phyloP scores from a whole-genome alignment of 2,329 filamentous ascomycete species.

The Fusarium lyarnte region DNA sequence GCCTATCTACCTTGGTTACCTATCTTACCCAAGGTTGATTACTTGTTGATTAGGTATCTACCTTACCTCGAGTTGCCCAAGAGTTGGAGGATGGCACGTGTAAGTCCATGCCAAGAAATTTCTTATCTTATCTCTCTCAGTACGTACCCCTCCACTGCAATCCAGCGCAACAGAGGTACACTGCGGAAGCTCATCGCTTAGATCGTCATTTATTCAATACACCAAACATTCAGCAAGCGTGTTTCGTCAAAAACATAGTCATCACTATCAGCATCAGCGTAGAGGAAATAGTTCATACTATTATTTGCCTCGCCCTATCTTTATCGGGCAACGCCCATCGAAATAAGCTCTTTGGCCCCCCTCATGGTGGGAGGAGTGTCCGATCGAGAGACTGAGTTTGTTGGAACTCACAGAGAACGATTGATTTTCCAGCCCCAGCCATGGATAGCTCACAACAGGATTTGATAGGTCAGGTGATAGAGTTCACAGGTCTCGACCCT shows the following conservation, averaged over 20 bases:
- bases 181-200: conserved; percentile 19
- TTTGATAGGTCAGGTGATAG: conserved; percentile 53
- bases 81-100: background rate
- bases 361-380: conserved; percentile 5
- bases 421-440: conserved; percentile 1
- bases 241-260: background rate
- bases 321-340: background rate
- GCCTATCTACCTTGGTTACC: background rate
- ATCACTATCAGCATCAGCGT: background rate
- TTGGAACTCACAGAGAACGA: background rate
- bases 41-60: too few species aligned
- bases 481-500: conserved; percentile 52
- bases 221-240: background rate
- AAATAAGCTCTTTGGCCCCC: conserved; percentile 6
- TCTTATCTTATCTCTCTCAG: conserved; percentile 33
- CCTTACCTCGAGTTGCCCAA: background rate
- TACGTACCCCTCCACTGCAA: conserved; percentile 32
- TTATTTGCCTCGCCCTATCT: background rate
- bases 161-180: conserved; percentile 13
- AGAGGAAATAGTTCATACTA: background rate
- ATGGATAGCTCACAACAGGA: conserved; percentile 52
- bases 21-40: background rate
- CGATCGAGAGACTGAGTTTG: conserved; percentile 19
- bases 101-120: conserved; percentile 16
- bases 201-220: conserved; percentile 23